Conservation (phyloP, 2,329 filamentous ascomycete genomes). For the Aureobasidium namibiae region DNA sequence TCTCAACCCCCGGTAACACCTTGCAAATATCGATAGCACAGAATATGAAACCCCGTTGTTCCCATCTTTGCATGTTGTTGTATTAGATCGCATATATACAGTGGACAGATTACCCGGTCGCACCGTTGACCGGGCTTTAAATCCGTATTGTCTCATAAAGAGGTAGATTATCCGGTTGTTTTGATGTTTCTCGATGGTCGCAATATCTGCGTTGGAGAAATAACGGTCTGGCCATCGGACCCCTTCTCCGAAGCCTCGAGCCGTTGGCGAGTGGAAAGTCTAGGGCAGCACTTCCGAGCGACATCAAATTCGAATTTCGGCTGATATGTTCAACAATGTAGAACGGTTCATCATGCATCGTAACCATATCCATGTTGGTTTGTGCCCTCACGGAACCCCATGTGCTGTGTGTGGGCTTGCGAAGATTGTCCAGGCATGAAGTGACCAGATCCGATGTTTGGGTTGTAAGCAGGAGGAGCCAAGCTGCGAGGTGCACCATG, state of each 20-base stretch:
- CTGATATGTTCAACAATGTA: background rate
- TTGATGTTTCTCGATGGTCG: background rate
- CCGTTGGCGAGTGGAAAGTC: background rate
- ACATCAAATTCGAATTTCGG: background rate
- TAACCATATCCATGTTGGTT: constrained; percentile 6
- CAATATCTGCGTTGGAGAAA: background rate
- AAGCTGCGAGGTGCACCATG: background rate
- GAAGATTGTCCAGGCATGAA: constrained; percentile 2
- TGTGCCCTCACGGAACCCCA: constrained; percentile 3
- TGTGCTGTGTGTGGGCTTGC: background rate
- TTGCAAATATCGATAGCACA: background rate
- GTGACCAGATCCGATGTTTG: background rate
- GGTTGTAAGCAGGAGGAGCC: constrained; percentile 9
- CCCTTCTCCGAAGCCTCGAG: background rate
- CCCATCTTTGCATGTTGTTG: background rate
- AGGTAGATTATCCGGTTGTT: background rate
- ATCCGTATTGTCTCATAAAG: background rate
- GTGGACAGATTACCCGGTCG: background rate
- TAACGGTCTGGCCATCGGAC: background rate
- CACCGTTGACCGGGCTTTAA: background rate
- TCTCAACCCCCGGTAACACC: too few species aligned
- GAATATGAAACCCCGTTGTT: background rate
- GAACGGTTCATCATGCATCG: background rate
- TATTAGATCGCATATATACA: background rate
- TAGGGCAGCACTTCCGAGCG: background rate